Evolutionary conservation across 2,329 filamentous ascomycete species (phyloP), one percentile per base, ranked within the genome.

Genomic region (Thielaviopsis populi): DNA sequence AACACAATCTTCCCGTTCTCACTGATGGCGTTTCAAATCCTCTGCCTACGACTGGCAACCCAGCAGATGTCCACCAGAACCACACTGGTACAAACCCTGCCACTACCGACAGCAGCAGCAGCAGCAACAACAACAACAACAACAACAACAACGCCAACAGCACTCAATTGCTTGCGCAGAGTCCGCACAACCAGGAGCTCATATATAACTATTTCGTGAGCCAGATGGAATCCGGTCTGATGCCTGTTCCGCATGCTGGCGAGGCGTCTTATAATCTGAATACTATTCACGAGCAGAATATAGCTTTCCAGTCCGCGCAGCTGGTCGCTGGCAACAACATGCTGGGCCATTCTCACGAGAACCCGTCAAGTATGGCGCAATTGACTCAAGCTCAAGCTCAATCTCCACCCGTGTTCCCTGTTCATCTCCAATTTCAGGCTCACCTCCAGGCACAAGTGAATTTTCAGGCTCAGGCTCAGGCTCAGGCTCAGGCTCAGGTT

Each of bases 201-300:
- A 61, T 50, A 19, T 30, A 46, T 13, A 50, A 61, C 11, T 46
- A 61, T 3, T 48, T 61, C 43, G 30, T 61, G 4, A 43, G 43
- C 27, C 42, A 61, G 42, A 46, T 46, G 10, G 24, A 61, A 19
- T 11, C 42, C 11, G 59, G 59, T 4, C n/a, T 61, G 1, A 61
- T 61, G 24, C 42, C 59, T 1, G 50, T 61, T 19, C 59, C 59
- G 7, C 41, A 48, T 27, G 27, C 53, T 8, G 53, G 53, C 27
- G 53, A 56, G 17, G n/a, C 53, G 33, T 17, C 53, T 6, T 56
- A 56, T 15, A 56, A 56, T 6, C 30, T 56, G 19, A 56, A 37
- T 37, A 61, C 59, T 30, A 43, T 33, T 15, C 42, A 61, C 43
- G 59, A 61, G 10, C 42, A 48, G 37, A 61, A 61, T 22, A 43